Base-by-base conservation (phyloP, 306 rosid species). In the Sophora flavescens region DNA sequence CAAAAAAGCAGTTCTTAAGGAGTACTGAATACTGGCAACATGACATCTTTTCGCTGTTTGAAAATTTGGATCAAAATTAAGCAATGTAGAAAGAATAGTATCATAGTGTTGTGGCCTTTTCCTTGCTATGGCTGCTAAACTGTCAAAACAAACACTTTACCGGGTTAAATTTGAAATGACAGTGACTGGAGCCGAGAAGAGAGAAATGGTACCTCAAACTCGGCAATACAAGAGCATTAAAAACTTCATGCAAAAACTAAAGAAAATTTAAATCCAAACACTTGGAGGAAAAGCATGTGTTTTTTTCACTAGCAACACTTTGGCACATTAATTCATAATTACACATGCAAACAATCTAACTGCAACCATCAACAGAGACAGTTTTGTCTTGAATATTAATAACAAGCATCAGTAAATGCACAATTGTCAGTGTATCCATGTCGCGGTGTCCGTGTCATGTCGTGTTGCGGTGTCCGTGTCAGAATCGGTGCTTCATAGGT, bases 111-210 rank as follows among this genome's bases (percentile, higher is more conserved):
- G 79, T 18, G 93, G 86, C 86, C 97, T 86, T 88, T 86, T 95
- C 83, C 97, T 87, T 53, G 93, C 97, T 81, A 95, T 86, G 74
- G 97, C 80, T 72, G 96, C 91, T 78, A 95, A 87, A 86, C 99
- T 95, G 97, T 75, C 81, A 80, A 83, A 69, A 73, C 57, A 84
- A 66, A 76, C 33, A 75, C 59, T 57, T 68, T 39, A 44, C 28
- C 79, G 18, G 68, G 60, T 82, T 76, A 86, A 79, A 68, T 57
- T 66, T 73, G 63, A 67, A 62, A 59, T 57, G 62, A 60, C 41
- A 56, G 18, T 30, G 51, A 61, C 26, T 6, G 18, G 28, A 11
- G 3, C 60, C 22, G 67, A 53, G 36, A 59, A 11, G 33, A 32
- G 54, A 16, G 3, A 44, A 70, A 57, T n/a, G 58, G 60, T 61